These are phyloP conservation scores for Colletotrichum graminicola DNA, from an alignment of 2,329 filamentous ascomycete genomes.

Conservation along the genomic window DNA sequence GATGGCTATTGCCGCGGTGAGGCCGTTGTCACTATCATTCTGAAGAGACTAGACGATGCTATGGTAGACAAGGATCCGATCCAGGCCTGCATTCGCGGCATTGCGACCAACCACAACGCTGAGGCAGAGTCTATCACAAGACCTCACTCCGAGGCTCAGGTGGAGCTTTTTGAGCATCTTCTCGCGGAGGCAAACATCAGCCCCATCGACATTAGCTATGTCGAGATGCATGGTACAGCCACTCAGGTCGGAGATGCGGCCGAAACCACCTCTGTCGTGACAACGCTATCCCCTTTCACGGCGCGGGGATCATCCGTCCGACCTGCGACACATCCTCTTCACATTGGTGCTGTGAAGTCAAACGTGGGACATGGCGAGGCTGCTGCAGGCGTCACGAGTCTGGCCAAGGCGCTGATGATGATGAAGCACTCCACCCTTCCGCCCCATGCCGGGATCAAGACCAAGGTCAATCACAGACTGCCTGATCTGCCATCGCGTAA, in stretches of 20 bases:
- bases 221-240: slow-evolving; percentile 61
- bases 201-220: slow-evolving; percentile 53
- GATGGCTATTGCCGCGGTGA: slow-evolving; percentile 64
- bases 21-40: slow-evolving; percentile 55
- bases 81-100: slow-evolving; percentile 53
- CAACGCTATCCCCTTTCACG: slow-evolving; percentile 46
- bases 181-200: slow-evolving; percentile 63
- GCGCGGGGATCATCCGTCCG: slow-evolving; percentile 41
- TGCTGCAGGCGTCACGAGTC: slow-evolving; percentile 37
- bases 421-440: slow-evolving; percentile 38
- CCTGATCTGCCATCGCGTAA: slow-evolving; percentile 69
- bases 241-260: slow-evolving; percentile 46
- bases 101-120: slow-evolving; percentile 56
- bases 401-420: slow-evolving; percentile 37
- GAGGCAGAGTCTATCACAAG: slow-evolving; percentile 56
- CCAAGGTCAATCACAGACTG: slow-evolving; percentile 69
- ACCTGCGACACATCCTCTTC: slow-evolving; percentile 41
- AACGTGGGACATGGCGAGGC: slow-evolving; percentile 41
- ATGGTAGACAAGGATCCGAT: slow-evolving; percentile 53
- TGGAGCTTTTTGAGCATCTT: slow-evolving; percentile 54
- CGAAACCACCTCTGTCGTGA: slow-evolving; percentile 44
- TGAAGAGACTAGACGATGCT: slow-evolving; percentile 58
- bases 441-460: slow-evolving; percentile 74
- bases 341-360: slow-evolving; percentile 45
- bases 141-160: slow-evolving; percentile 52